A percentile compares a stretch with the other conserved stretches of the same genome.
phyloP scores from a whole-genome alignment of 192 early-diverging fungal genomes.

The Coemansia brasiliensis region DNA sequence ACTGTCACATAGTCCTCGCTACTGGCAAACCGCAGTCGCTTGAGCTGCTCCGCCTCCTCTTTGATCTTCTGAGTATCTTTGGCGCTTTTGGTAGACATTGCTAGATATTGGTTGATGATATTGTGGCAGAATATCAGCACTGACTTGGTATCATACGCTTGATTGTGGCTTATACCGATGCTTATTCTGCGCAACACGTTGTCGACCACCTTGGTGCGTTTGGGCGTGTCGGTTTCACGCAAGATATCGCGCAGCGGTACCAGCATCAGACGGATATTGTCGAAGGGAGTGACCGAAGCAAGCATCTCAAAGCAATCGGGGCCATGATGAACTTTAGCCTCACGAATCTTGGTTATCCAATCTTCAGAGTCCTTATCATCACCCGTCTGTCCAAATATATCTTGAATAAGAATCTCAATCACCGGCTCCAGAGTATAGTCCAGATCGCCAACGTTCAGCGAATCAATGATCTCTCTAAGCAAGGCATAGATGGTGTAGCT shows the following conservation, averaged over 20 bases:
- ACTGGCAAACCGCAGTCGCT: conserved; percentile 26
- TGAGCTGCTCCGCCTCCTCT: conserved; percentile 62
- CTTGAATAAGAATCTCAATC: conserved; percentile 74
- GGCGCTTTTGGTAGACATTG: conserved; percentile 61
- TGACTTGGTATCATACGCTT: conserved; percentile 61
- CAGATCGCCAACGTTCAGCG: conserved; percentile 64
- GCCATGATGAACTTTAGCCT: conserved; percentile 82
- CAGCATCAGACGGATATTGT: conserved; percentile 69
- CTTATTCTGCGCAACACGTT: conserved; percentile 74
- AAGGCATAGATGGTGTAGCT: conserved; percentile 88
- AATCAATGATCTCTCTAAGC: conserved; percentile 65
- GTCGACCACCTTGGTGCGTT: conserved; percentile 76
- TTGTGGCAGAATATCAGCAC: conserved; percentile 82
- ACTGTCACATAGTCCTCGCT: conserved; percentile 63
- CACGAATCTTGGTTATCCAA: conserved; percentile 85
- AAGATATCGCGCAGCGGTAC: conserved; percentile 86
- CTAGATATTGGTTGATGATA: conserved; percentile 83
- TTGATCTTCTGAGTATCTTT: conserved; percentile 57
- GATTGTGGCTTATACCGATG: conserved; percentile 77
- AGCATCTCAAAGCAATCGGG: conserved; percentile 87
- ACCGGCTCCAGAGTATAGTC: conserved; percentile 78
- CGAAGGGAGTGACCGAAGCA: conserved; percentile 67
- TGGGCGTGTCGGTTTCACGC: conserved; percentile 76
- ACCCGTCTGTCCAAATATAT: conserved; percentile 90
- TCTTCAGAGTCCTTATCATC: conserved; percentile 90